Conservation (phyloP, 2,329 filamentous ascomycete genomes). For the Cordyceps sp. region DNA sequence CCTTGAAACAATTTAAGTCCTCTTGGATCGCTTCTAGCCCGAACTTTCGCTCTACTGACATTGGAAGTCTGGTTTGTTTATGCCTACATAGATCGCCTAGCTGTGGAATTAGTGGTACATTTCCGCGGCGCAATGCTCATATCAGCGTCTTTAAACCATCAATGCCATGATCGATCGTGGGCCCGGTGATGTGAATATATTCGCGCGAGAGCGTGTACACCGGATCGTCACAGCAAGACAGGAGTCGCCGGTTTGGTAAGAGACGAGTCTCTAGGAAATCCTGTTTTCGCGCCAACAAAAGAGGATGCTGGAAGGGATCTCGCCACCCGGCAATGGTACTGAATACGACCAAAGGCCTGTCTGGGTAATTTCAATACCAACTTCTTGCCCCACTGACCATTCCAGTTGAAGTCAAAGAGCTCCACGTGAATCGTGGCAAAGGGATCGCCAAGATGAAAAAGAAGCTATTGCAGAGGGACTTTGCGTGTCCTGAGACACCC, state of each 20-base stretch:
- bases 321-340: not conserved
- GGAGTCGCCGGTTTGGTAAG: not conserved
- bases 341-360: not conserved
- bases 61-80: too few species aligned
- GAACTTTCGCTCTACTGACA: too few species aligned
- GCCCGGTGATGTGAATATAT: slow-evolving; percentile 34
- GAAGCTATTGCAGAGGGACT: not conserved
- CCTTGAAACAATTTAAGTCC: too few species aligned
- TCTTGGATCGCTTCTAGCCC: too few species aligned
- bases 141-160: slow-evolving; percentile 7
- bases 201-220: slow-evolving; percentile 46
- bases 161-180: not conserved
- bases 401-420: not conserved
- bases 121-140: slow-evolving; percentile 20
- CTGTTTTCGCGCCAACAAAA: not conserved
- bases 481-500: not conserved
- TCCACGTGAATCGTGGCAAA: not conserved
- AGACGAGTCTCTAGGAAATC: not conserved
- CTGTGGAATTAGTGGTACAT: too few species aligned
- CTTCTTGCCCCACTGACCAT: not conserved
- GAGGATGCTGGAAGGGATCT: not conserved
- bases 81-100: too few species aligned
- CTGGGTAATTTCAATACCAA: not conserved
- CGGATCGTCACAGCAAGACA: slow-evolving; percentile 5
- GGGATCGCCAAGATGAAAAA: not conserved